Conservation (phyloP, 371 early-diverging fungal genomes). For the Capillidium heterosporum region DNA sequence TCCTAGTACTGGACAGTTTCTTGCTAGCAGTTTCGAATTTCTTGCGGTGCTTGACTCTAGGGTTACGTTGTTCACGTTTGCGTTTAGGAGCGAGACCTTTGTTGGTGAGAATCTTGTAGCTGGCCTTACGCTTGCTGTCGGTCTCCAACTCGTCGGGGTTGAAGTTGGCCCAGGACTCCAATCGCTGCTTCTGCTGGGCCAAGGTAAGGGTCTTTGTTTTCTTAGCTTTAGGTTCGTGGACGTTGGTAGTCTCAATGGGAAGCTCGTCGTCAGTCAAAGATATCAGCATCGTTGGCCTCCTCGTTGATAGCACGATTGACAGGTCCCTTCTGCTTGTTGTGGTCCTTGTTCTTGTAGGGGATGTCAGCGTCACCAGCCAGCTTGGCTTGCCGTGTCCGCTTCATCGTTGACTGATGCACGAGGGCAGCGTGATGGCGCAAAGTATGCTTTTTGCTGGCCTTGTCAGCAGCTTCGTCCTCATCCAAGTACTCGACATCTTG, state of each 20-base stretch:
- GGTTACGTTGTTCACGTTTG: conserved; percentile 85
- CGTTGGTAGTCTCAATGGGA: conserved; percentile 29
- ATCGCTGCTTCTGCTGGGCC: background rate
- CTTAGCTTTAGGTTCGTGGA: conserved; percentile 6
- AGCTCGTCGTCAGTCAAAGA: conserved; percentile 13
- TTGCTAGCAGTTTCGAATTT: conserved; percentile 80
- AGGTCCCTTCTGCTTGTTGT: conserved; percentile 10
- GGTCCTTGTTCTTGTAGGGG: conserved; percentile 33
- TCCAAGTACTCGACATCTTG: conserved; percentile 56
- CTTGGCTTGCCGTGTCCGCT: conserved; percentile 22
- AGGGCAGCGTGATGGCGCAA: conserved; percentile 35
- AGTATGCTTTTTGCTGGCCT: conserved; percentile 40
- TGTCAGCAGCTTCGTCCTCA: conserved; percentile 64
- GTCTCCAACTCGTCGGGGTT: conserved; percentile 19
- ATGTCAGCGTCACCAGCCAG: conserved; percentile 55
- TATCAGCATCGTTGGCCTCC: conserved; percentile 9
- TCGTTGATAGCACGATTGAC: conserved; percentile 7
- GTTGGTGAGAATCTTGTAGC: conserved; percentile 86
- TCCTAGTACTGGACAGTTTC: conserved; percentile 61
- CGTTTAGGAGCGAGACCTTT: conserved; percentile 86
- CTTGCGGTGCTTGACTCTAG: conserved; percentile 81
- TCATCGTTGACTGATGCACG: conserved; percentile 8
- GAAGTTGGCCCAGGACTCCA: conserved; percentile 13
- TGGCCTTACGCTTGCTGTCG: conserved; percentile 59
- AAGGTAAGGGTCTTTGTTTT: background rate